Evolutionary conservation across 164 flowering plant genomes (phyloP).

Genomic region (Vitis riparia): DNA sequence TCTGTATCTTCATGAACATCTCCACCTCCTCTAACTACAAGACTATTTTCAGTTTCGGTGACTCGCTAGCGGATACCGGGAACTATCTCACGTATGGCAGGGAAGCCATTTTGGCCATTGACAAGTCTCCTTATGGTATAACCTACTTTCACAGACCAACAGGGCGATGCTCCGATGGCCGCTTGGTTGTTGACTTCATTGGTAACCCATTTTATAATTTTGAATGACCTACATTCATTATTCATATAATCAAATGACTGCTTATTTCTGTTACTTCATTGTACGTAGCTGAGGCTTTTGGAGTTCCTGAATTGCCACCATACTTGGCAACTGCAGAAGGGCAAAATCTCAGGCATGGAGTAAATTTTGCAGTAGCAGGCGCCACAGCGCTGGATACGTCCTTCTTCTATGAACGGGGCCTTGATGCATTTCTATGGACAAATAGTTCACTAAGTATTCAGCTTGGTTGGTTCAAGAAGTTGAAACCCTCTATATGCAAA

Average conservation of each 20-base stretch:
- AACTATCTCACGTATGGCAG: not conserved
- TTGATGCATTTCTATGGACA: not conserved
- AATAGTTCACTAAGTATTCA: conserved; percentile 11
- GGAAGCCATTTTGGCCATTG: not conserved
- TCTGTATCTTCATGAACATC: not conserved
- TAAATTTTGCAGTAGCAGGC: conserved; percentile 12
- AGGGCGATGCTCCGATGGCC: conserved; percentile 1
- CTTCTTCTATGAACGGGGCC: not conserved
- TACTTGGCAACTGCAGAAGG: not conserved
- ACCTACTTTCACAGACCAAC: not conserved
- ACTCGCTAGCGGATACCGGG: not conserved
- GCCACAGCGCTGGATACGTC: conserved; percentile 8
- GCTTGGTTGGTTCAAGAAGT: conserved; percentile 31
- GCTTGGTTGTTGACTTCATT: not conserved
- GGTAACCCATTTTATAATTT: not conserved
- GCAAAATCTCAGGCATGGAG: not conserved
- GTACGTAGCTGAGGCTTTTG: no score
- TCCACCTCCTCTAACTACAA: not conserved
- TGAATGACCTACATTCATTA: no score
- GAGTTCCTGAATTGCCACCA: not conserved
- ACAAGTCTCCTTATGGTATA: not conserved
- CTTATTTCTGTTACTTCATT: no score
- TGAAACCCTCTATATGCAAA: conserved; percentile 21
- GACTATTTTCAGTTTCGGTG: not conserved
- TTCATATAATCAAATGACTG: no score